A percentile compares a stretch with the other conserved stretches of the same genome.
phyloP scores from a whole-genome alignment of 352 stramenopile genomes.

The Pythium brachiatum region DNA sequence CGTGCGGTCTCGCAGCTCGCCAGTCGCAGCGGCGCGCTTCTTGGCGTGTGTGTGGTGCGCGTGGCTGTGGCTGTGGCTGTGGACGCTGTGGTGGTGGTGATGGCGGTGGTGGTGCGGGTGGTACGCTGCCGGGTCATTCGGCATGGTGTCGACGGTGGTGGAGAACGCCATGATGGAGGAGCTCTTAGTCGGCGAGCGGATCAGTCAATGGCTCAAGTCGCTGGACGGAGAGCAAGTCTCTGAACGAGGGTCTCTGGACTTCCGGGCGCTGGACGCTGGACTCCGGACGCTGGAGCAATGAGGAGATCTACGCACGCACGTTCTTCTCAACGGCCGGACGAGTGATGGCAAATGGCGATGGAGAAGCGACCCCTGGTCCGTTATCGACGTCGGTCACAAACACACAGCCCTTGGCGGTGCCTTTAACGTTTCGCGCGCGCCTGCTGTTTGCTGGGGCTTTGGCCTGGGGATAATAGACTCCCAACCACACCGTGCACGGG shows the following conservation, averaged over 20 bases:
- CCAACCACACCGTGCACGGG: background rate
- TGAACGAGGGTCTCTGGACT: background rate
- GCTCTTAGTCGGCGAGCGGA: background rate
- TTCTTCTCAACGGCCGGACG: conserved; percentile 21
- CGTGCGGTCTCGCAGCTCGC: conserved; percentile 64
- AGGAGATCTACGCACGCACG: conserved; percentile 19
- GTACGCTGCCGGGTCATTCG: conserved; percentile 12
- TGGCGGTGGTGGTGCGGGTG: conserved; percentile 14
- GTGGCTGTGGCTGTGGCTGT: conserved; percentile 15
- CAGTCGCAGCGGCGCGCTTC: conserved; percentile 16
- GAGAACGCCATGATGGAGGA: conserved; percentile 28
- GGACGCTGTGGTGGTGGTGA: conserved; percentile 11
- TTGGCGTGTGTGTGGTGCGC: conserved; percentile 15
- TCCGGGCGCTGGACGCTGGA: background rate
- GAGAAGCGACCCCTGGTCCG: conserved; percentile 10
- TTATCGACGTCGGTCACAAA: conserved; percentile 11
- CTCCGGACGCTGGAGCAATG: background rate
- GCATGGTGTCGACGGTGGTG: conserved; percentile 28
- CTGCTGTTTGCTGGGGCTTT: background rate
- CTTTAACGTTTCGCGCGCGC: background rate
- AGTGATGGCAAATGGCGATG: conserved; percentile 10
- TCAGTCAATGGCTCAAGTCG: conserved; percentile 9
- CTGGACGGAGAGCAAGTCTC: conserved; percentile 1
- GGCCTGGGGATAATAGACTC: too few relatives aligned
- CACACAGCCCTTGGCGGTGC: conserved; percentile 19